These are phyloP conservation scores for Geranium rotundifolium DNA, from an alignment of 345 rosid species.

Conservation along the genomic window DNA sequence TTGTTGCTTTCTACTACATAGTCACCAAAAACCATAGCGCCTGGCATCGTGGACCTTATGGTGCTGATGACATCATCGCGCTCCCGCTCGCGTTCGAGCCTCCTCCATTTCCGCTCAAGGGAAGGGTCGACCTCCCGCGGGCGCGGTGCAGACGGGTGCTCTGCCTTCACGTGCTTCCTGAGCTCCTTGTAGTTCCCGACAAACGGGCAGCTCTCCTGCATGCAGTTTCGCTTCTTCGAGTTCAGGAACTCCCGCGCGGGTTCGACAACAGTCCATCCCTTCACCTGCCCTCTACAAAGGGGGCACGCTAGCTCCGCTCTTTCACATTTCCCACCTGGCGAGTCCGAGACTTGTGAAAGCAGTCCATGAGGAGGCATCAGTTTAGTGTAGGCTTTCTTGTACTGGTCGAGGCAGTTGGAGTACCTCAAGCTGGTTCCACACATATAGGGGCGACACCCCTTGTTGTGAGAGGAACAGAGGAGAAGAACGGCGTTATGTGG, in stretches of 20 bases:
- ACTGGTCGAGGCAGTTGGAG: slow-evolving; percentile 91
- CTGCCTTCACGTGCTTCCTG: slow-evolving; percentile 18
- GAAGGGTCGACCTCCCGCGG: slow-evolving; percentile 81
- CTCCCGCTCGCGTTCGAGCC: slow-evolving; percentile 65
- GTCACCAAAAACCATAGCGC: slow-evolving; percentile 78
- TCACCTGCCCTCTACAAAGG: slow-evolving; percentile 91
- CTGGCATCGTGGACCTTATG: slow-evolving; percentile 78
- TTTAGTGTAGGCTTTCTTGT: slow-evolving; percentile 74
- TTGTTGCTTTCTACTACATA: slow-evolving; percentile 59
- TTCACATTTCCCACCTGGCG: slow-evolving; percentile 40
- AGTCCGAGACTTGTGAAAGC: slow-evolving; percentile 9
- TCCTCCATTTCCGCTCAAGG: slow-evolving; percentile 81
- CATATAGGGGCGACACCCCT: slow-evolving; percentile 97
- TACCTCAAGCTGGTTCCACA: slow-evolving; percentile 95
- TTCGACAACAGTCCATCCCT: slow-evolving; percentile 95
- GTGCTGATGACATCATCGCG: slow-evolving; percentile 67
- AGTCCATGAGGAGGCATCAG: slow-evolving; percentile 23
- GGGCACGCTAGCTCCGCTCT: slow-evolving; percentile 66
- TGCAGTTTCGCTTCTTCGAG: slow-evolving; percentile 69
- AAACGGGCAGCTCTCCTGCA: slow-evolving; percentile 81
- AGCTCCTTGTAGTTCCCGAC: slow-evolving; percentile 79
- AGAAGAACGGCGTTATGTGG: slow-evolving; percentile 98
- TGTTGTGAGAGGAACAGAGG: slow-evolving; percentile 92
- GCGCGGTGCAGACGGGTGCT: slow-evolving; percentile 53
- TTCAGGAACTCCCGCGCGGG: slow-evolving; percentile 70